These are phyloP conservation scores for Phytopythium kandeliae DNA, from an alignment of 352 stramenopile genomes.

Conservation along the genomic window DNA sequence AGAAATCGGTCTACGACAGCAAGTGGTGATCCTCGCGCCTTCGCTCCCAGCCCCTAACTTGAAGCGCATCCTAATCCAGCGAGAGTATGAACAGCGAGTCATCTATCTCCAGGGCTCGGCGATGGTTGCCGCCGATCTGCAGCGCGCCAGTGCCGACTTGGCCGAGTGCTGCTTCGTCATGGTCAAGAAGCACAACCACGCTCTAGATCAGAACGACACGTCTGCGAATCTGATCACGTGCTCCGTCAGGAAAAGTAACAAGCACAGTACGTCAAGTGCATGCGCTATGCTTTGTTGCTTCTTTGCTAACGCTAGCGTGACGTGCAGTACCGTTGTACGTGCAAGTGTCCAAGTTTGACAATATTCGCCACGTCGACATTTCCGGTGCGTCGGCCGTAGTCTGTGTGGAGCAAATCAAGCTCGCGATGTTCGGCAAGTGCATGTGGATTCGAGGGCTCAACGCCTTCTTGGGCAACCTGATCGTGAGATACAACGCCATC, in stretches of 20 bases:
- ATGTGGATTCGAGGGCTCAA: conserved; percentile 67
- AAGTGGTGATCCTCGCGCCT: conserved; percentile 69
- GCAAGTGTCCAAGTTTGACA: conserved; percentile 76
- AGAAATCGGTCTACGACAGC: conserved; percentile 42
- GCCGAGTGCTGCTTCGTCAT: conserved; percentile 72
- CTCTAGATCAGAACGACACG: conserved; percentile 60
- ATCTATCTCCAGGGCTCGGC: conserved; percentile 73
- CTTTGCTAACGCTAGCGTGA: neutral
- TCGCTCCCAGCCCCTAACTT: conserved; percentile 51
- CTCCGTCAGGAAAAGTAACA: conserved; percentile 72
- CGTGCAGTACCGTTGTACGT: conserved; percentile 54
- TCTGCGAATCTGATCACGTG: conserved; percentile 70
- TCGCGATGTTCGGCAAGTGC: conserved; percentile 70
- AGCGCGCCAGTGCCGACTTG: conserved; percentile 38
- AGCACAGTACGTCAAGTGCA: conserved; percentile 30
- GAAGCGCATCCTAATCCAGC: conserved; percentile 55
- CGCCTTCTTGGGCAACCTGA: conserved; percentile 70
- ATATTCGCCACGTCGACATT: conserved; percentile 65
- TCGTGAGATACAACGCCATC: conserved; percentile 40
- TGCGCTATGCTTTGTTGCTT: neutral
- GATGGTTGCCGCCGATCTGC: conserved; percentile 66
- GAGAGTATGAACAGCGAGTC: conserved; percentile 70
- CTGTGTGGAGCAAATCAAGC: conserved; percentile 69
- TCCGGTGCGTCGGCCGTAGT: conserved; percentile 63
- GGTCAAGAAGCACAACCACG: conserved; percentile 58